phyloP scores from a whole-genome alignment of 306 rosid genomes.

The Psophocarpus tetragonolobus region DNA sequence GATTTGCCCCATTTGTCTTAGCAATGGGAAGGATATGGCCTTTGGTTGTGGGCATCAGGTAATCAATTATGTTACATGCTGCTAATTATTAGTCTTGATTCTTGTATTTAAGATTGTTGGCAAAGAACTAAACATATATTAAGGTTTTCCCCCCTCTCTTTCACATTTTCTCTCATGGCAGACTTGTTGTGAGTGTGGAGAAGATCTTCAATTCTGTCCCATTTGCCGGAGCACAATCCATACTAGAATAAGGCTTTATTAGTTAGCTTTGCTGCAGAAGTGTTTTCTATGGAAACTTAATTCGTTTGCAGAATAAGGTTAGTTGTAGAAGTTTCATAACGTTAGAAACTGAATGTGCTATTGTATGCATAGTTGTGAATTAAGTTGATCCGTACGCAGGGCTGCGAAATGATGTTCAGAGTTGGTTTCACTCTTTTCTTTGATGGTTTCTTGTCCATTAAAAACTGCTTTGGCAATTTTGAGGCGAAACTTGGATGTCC shows the following conservation, averaged over 20 bases:
- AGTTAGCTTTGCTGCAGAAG: conserved; percentile 18
- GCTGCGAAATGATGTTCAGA: background rate
- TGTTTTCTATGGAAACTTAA: conserved; percentile 21
- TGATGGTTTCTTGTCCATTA: background rate
- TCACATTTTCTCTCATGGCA: conserved; percentile 36
- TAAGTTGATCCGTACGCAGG: background rate
- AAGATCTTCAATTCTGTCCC: conserved; percentile 68
- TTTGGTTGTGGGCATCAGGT: conserved; percentile 97
- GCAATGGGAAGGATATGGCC: conserved; percentile 75
- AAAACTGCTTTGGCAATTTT: conserved; percentile 10
- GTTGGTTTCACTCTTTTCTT: conserved; percentile 13
- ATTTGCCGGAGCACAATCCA: conserved; percentile 70
- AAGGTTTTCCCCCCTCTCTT: background rate
- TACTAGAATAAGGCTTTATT: conserved; percentile 74
- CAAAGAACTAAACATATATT: background rate
- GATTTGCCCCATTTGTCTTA: conserved; percentile 81
- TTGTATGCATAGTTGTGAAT: background rate
- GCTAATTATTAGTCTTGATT: background rate
- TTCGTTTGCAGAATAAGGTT: conserved; percentile 17
- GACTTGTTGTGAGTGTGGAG: conserved; percentile 89
- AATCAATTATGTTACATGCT: conserved; percentile 25
- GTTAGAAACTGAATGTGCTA: background rate
- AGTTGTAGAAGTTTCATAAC: background rate
- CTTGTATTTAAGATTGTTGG: conserved; percentile 9
- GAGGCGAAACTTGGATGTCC: background rate